Percentiles rank a stretch among this genome's conserved stretches.
phyloP scores from a whole-genome alignment of 306 rosid species.

The Vachellia collinsii region DNA sequence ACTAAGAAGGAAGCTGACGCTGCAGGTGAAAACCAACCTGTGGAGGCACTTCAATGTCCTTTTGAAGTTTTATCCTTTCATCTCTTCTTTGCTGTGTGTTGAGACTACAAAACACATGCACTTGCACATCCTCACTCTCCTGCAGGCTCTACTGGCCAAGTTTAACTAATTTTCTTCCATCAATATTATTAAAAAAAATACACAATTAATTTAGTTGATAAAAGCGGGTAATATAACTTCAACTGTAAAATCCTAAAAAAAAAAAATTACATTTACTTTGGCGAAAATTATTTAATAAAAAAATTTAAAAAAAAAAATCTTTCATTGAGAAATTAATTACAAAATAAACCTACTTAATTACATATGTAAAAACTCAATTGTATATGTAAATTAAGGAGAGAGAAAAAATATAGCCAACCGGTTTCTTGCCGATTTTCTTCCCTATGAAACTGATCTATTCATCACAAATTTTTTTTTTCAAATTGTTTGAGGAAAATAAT shows the following conservation, averaged over 20 bases:
- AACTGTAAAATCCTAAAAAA: background rate
- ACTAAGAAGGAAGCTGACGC: background rate
- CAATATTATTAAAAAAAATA: background rate
- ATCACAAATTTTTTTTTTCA: too few species aligned
- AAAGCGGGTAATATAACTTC: background rate
- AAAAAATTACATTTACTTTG: background rate
- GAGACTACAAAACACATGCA: background rate
- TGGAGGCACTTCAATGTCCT: background rate
- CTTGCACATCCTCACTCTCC: too few species aligned
- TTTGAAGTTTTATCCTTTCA: slow-evolving; percentile 8
- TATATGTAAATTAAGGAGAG: too few species aligned
- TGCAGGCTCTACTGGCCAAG: background rate
- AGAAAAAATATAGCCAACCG: background rate
- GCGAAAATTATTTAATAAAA: background rate
- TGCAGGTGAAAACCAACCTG: background rate
- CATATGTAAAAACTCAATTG: too few species aligned
- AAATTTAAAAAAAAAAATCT: too few species aligned
- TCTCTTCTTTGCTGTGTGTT: background rate
- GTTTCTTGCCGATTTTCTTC: background rate
- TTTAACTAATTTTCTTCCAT: background rate
- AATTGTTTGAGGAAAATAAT: background rate
- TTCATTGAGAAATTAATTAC: too few species aligned
- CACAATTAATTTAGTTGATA: background rate
- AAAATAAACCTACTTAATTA: too few species aligned
- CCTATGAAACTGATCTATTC: background rate